Base-by-base conservation (phyloP, 306 rosid genomes). In the Parietaria judaica region DNA sequence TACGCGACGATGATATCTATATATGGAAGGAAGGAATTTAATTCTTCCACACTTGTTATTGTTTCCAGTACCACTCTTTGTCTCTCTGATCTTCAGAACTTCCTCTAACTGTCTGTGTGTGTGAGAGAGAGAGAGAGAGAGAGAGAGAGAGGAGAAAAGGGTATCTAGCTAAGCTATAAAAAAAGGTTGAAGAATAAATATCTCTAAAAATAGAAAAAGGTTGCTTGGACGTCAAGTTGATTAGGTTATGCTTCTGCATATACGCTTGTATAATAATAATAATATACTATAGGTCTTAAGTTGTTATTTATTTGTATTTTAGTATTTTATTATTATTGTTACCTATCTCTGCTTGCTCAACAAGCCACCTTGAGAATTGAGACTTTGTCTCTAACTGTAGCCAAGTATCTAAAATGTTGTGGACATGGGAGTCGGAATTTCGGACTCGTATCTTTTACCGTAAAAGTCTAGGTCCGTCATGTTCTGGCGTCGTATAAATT, bases 151-250 rank as follows among this genome's bases (percentile, higher is more conserved):
- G 67, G 17, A 14, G 46, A 64, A 63, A 69, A 57, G 51, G 41
- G 57, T 66, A 60, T 17, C 62, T 68, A 6, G 31, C 59, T 70
- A 74, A 52, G 61, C 41, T 44, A 59, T 50, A 37, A 43, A 56
- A 54, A 50, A 16, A 61, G 43, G 16, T 6, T 34, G 5, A 53
- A 41, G 69, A 57, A 50, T 61, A 73, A 17, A 56, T 66, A 58
- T 54, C 73, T 67, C 64, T n/a, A 75, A 58, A 74, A 69, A 80
- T 77, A 70, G 81, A 31, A 57, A 49, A 65, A 51, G 76, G 67
- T 81, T 81, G 78, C 96, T 79, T 85, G 86, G 57, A 60, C 60
- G 46, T 15, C 78, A 88, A 74, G 96, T 83, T 6, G 14, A 49
- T 49, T 75, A 75, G 80, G 81, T 56, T 73, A 52, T 65, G 70